Evolutionary conservation across 495 filamentous ascomycete genomes (phyloP).

Genomic region (Extremus antarcticus): DNA sequence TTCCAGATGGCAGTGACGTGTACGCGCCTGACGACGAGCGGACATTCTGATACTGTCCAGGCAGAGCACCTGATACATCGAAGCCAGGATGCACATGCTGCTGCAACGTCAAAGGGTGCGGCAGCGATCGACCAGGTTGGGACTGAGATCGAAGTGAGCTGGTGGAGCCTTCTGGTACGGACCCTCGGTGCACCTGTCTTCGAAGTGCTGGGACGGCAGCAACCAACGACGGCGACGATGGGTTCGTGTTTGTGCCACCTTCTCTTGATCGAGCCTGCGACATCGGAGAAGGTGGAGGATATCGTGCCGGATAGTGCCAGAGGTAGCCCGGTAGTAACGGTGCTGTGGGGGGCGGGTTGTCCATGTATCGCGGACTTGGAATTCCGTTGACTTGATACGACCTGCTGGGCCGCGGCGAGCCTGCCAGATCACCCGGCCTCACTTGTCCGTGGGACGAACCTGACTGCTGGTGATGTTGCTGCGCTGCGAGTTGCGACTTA

Average conservation of each 20-base stretch:
- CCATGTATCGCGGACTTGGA: conserved; percentile 33
- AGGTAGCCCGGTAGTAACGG: conserved; percentile 39
- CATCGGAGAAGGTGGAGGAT: conserved; percentile 37
- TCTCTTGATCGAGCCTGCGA: conserved; percentile 27
- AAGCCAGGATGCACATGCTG: conserved; percentile 25
- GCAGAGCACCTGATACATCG: conserved; percentile 18
- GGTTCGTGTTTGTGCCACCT: conserved; percentile 40
- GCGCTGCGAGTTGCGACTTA: conserved; percentile 34
- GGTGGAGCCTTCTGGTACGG: conserved; percentile 42
- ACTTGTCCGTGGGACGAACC: not conserved
- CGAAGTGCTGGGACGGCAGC: conserved; percentile 45
- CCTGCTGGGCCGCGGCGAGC: conserved; percentile 25
- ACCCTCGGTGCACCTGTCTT: conserved; percentile 46
- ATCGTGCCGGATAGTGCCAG: conserved; percentile 40
- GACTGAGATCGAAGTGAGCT: conserved; percentile 52
- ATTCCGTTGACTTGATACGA: conserved; percentile 23
- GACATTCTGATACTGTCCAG: conserved; percentile 12
- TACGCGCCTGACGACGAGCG: conserved; percentile 3
- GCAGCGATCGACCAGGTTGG: conserved; percentile 48
- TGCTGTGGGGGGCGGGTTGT: conserved; percentile 40
- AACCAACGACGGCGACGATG: conserved; percentile 50
- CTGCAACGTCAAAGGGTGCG: conserved; percentile 32
- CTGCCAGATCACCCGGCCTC: conserved; percentile 7
- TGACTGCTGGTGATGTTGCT: conserved; percentile 5
- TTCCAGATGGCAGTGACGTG: not conserved